Conservation (phyloP, 106 monocot genomes). For the Iris macrosiphon region DNA sequence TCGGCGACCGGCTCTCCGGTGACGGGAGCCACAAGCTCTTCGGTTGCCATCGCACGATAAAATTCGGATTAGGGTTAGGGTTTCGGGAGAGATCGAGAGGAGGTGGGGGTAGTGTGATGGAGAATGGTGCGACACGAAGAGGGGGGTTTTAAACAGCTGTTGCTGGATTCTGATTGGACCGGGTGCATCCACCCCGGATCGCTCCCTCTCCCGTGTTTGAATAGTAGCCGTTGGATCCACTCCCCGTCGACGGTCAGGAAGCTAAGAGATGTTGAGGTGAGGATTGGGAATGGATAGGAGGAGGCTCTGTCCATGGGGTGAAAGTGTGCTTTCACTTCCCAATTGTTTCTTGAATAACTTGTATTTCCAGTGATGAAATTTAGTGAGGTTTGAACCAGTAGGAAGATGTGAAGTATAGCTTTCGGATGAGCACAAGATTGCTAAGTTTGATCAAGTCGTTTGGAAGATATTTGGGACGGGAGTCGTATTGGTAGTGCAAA, state of each 20-base stretch:
- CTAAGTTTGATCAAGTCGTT: neutral
- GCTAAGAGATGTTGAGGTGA: neutral
- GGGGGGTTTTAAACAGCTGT: constrained; percentile 19
- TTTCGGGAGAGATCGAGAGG: neutral
- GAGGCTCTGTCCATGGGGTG: neutral
- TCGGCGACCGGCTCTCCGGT: constrained; percentile 5
- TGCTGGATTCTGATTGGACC: constrained; percentile 39
- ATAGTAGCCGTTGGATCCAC: constrained; percentile 22
- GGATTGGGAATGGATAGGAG: constrained; percentile 10
- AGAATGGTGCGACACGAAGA: neutral
- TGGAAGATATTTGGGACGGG: constrained; percentile 4
- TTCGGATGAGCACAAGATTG: constrained; percentile 2
- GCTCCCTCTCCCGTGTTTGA: constrained; percentile 1
- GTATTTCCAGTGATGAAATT: neutral
- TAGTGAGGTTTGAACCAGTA: neutral
- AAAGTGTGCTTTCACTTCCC: constrained; percentile 24
- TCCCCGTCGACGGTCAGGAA: constrained; percentile 15
- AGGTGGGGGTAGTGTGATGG: neutral
- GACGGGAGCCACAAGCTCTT: constrained; percentile 9
- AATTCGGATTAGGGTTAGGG: constrained; percentile 9
- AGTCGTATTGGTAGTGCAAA: constrained; percentile 1
- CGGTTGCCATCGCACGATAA: constrained; percentile 15
- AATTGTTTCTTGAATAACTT: constrained; percentile 6
- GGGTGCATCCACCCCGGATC: constrained; percentile 15
- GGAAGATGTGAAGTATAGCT: constrained; percentile 13